Conservation (phyloP, 73 alveolate genomes). For the Diophrys sp. region DNA sequence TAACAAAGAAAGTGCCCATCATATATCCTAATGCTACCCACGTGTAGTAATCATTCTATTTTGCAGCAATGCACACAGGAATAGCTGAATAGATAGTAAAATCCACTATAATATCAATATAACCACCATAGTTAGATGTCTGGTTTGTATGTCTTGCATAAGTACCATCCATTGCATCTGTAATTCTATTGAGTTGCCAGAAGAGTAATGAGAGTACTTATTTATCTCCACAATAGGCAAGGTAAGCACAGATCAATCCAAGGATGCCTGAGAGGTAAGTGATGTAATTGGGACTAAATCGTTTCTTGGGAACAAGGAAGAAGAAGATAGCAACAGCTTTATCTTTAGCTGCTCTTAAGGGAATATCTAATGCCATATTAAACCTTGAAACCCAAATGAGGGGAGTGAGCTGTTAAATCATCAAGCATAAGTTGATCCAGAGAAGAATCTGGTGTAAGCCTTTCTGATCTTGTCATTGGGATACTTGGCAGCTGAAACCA, state of each 20-base stretch:
- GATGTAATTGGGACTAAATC: slow-evolving; percentile 49
- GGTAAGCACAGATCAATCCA: slow-evolving; percentile 23
- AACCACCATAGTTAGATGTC: slow-evolving; percentile 69
- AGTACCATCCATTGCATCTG: slow-evolving; percentile 72
- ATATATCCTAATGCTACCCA: slow-evolving; percentile 28
- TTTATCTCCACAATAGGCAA: slow-evolving; percentile 19
- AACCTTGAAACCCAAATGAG: neutral
- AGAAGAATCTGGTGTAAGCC: slow-evolving; percentile 52
- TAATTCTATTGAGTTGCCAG: slow-evolving; percentile 47
- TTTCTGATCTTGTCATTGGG: slow-evolving; percentile 56
- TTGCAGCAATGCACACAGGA: slow-evolving; percentile 52
- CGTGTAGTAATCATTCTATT: slow-evolving; percentile 21
- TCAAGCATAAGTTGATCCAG: neutral
- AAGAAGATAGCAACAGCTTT: slow-evolving; percentile 23
- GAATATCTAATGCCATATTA: slow-evolving; percentile 48
- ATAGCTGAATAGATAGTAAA: slow-evolving; percentile 59
- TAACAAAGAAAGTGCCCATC: slow-evolving; percentile 54
- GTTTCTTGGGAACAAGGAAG: neutral
- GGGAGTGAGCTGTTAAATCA: neutral
- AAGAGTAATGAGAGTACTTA: slow-evolving; percentile 19
- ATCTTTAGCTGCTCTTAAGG: slow-evolving; percentile 49
- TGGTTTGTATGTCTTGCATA: slow-evolving; percentile 63
- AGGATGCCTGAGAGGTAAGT: slow-evolving; percentile 41
- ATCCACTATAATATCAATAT: slow-evolving; percentile 64
- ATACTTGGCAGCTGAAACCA: slow-evolving; percentile 43